A percentile compares a stretch with the other conserved stretches of the same genome.
Conservation (phyloP, 176 grass and related monocot genomes). For the Aegilops bicornis region DNA sequence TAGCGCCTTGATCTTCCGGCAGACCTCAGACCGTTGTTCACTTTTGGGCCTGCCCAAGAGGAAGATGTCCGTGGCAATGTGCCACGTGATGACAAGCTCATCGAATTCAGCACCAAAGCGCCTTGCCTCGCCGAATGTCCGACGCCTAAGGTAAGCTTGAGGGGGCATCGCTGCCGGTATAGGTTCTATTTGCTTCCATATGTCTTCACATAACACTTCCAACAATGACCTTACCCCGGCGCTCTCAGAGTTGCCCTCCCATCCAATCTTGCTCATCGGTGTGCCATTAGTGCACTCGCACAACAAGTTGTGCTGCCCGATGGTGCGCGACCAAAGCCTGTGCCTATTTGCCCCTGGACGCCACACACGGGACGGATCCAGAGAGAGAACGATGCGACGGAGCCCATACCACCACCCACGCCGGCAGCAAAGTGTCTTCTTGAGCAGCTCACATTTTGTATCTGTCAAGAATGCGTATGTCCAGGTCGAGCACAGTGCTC, state of each 20-base stretch:
- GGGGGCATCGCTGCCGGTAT: no score
- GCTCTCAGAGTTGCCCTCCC: no score
- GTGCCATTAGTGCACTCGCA: not conserved
- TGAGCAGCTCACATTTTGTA: not conserved
- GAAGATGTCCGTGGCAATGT: not conserved
- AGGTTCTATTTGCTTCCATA: no score
- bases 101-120: no score
- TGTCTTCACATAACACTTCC: no score
- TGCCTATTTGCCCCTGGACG: not conserved
- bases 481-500: constrained; percentile 26
- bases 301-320: constrained; percentile 6
- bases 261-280: no score
- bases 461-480: not conserved
- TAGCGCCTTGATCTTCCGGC: not conserved
- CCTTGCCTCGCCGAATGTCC: no score
- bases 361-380: not conserved
- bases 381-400: not conserved
- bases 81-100: not conserved
- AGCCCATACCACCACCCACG: not conserved
- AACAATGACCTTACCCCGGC: no score
- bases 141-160: no score
- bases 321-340: not conserved
- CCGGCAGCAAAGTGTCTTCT: not conserved
- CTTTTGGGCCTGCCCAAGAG: not conserved
- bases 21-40: no score